Conservation (phyloP, 2,329 filamentous ascomycete species). For the Sordariomycetes sp. region DNA sequence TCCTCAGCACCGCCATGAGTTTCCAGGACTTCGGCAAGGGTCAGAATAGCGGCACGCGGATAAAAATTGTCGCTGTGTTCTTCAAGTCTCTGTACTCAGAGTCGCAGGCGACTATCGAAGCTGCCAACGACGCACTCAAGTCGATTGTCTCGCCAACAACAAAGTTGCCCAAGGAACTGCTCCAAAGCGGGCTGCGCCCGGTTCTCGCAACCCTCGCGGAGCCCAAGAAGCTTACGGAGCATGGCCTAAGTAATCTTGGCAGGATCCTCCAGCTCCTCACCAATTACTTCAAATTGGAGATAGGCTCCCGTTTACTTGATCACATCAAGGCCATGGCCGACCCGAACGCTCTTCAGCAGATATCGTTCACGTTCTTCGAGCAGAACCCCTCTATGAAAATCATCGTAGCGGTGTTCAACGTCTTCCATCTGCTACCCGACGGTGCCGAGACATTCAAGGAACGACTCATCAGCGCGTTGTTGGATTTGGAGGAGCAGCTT, state of each 20-base stretch:
- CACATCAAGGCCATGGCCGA: slow-evolving; percentile 90
- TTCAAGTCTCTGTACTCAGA: slow-evolving; percentile 97
- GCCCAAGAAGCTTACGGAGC: slow-evolving; percentile 77
- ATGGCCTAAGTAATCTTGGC: slow-evolving; percentile 83
- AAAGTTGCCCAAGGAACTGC: slow-evolving; percentile 86
- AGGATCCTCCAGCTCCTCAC: slow-evolving; percentile 83
- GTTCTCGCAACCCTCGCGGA: slow-evolving; percentile 97
- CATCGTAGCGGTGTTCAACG: slow-evolving; percentile 87
- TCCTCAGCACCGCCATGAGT: slow-evolving; percentile 85
- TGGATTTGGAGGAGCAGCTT: slow-evolving; percentile 77
- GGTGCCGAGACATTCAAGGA: slow-evolving; percentile 89
- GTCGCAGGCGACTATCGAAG: slow-evolving; percentile 83
- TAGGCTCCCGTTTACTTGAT: slow-evolving; percentile 83
- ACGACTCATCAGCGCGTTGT: slow-evolving; percentile 77
- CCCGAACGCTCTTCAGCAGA: slow-evolving; percentile 67
- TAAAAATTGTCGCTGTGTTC: slow-evolving; percentile 82
- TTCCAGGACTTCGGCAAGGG: slow-evolving; percentile 84
- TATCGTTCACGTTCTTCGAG: slow-evolving; percentile 90
- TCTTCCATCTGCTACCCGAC: slow-evolving; percentile 89
- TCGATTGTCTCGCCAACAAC: slow-evolving; percentile 80
- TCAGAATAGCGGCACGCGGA: slow-evolving; percentile 49
- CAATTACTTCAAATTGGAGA: slow-evolving; percentile 98
- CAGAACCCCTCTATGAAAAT: slow-evolving; percentile 90
- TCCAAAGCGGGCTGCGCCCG: slow-evolving; percentile 87
- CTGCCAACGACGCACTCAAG: slow-evolving; percentile 82